Conservation (phyloP, 352 stramenopile species). For the Phytopythium oedochilum region DNA sequence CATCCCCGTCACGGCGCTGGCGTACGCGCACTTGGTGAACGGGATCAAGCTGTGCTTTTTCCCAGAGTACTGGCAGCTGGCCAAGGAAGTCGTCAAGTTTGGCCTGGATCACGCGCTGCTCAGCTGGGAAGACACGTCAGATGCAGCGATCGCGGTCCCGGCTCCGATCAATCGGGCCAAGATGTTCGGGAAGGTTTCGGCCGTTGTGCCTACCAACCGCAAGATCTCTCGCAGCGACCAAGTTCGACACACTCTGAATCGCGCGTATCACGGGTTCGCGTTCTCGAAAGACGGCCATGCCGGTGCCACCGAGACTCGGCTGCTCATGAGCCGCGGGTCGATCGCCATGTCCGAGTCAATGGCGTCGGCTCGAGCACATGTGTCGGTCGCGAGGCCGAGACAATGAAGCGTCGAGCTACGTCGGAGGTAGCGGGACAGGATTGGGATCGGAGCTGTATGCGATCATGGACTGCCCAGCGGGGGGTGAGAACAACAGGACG, state of each 20-base stretch:
- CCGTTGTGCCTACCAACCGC: constrained; percentile 30
- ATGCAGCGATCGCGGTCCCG: constrained; percentile 42
- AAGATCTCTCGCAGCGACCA: constrained; percentile 9
- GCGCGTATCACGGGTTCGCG: constrained; percentile 61
- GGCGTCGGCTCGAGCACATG: constrained; percentile 1
- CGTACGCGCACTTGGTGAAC: constrained; percentile 45
- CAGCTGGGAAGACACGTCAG: constrained; percentile 62
- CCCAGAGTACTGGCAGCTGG: constrained; percentile 76
- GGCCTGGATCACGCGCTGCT: constrained; percentile 46
- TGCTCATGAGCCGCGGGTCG: constrained; percentile 45
- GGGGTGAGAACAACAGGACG: constrained; percentile 27
- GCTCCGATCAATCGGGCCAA: constrained; percentile 12
- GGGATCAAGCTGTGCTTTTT: constrained; percentile 53
- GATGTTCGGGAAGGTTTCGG: constrained; percentile 19
- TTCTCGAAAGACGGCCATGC: constrained; percentile 65
- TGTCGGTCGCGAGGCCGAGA: not conserved
- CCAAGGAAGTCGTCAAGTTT: constrained; percentile 73
- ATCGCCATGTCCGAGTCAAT: constrained; percentile 12
- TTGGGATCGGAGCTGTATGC: constrained; percentile 18
- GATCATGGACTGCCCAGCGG: constrained; percentile 22
- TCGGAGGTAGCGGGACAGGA: constrained; percentile 19
- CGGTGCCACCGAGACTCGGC: constrained; percentile 38
- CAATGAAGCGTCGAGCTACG: not conserved
- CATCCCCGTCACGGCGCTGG: constrained; percentile 45
- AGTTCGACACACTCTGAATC: constrained; percentile 25